phyloP scores from a whole-genome alignment of 2,329 filamentous ascomycete genomes.

The Exophiala calicioides region DNA sequence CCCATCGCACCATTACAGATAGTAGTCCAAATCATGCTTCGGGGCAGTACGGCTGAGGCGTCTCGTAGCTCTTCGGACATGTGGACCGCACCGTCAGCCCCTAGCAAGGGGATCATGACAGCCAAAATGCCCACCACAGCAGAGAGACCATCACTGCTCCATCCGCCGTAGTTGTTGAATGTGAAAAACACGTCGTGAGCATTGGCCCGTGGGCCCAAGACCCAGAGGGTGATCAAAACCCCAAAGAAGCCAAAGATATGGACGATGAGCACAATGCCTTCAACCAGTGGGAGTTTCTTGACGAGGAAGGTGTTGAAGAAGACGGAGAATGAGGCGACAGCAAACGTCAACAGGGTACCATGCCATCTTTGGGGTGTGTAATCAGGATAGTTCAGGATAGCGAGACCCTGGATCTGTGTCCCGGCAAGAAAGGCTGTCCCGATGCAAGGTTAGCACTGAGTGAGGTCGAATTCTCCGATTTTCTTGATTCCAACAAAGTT shows the following conservation, averaged over 20 bases:
- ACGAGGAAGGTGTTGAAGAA: constrained; percentile 47
- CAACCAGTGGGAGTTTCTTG: constrained; percentile 43
- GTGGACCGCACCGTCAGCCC: constrained; percentile 33
- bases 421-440: constrained; percentile 44
- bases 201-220: constrained; percentile 42
- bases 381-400: constrained; percentile 45
- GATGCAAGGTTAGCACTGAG: neutral
- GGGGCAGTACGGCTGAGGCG: constrained; percentile 39
- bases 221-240: constrained; percentile 48
- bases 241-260: constrained; percentile 47
- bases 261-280: constrained; percentile 45
- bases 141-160: constrained; percentile 36
- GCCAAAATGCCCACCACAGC: constrained; percentile 35
- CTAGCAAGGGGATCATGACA: constrained; percentile 31
- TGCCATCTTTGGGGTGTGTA: constrained; percentile 48
- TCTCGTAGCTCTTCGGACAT: constrained; percentile 43
- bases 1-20: constrained; percentile 41
- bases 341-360: constrained; percentile 46
- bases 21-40: constrained; percentile 40
- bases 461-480: too few species aligned
- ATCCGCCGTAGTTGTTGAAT: constrained; percentile 44
- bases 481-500: too few species aligned
- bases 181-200: constrained; percentile 42
- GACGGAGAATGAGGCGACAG: constrained; percentile 42
- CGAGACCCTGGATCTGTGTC: constrained; percentile 48